phyloP scores from a whole-genome alignment of 257 asterid genomes.

The Craterostigma plantagineum region DNA sequence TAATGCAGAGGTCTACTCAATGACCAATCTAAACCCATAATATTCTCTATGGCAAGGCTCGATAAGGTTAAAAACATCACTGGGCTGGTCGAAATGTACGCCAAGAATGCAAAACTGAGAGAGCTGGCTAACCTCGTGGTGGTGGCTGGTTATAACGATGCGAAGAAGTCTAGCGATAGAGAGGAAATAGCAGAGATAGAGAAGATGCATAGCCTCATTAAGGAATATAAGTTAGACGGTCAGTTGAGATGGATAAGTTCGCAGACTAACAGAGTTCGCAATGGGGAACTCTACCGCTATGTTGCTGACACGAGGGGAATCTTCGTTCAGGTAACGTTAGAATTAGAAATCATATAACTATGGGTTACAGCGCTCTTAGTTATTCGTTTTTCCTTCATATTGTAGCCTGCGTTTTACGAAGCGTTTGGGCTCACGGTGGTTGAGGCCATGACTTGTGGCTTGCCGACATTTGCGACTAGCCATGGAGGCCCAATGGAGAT shows the following conservation, averaged over 20 bases:
- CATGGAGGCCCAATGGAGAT: conserved; percentile 96
- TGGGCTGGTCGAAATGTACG: conserved; percentile 81
- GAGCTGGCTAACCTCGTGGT: conserved; percentile 77
- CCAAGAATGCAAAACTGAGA: conserved; percentile 46
- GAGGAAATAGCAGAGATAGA: conserved; percentile 88
- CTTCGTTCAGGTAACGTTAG: conserved; percentile 61
- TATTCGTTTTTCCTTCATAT: not conserved
- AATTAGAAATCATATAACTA: not conserved
- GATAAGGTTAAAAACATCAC: conserved; percentile 83
- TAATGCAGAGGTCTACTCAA: conserved; percentile 44
- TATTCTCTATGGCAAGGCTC: conserved; percentile 98
- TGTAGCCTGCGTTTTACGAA: conserved; percentile 89
- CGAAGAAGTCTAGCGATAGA: conserved; percentile 59
- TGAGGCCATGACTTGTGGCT: conserved; percentile 94
- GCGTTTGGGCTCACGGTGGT: conserved; percentile 99
- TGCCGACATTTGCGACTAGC: conserved; percentile 82
- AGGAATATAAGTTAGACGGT: conserved; percentile 48
- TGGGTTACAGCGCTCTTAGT: no score
- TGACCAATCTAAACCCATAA: conserved; percentile 68
- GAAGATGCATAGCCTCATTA: conserved; percentile 78
- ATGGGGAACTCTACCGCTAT: conserved; percentile 93
- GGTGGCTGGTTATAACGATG: conserved; percentile 78
- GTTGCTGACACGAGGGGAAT: conserved; percentile 81
- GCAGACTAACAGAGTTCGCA: conserved; percentile 71
- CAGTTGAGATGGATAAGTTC: conserved; percentile 73